Evolutionary conservation across 1,284 basidiomycete species (phyloP).

Genomic region (Ganoderma lucidum): DNA sequence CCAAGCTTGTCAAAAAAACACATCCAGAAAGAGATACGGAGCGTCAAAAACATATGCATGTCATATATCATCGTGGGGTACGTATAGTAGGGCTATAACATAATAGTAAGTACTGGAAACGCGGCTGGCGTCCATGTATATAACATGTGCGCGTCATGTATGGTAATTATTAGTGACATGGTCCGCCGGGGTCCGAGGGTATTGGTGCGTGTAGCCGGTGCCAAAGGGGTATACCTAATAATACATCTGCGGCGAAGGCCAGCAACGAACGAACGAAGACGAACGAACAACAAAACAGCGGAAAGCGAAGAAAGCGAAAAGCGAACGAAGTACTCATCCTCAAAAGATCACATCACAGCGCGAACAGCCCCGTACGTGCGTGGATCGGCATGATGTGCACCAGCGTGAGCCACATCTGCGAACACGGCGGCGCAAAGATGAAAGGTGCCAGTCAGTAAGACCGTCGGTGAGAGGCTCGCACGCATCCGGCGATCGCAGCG

Average conservation of each 20-base stretch:
- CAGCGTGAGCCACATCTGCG: conserved; percentile 18
- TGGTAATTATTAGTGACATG: no score
- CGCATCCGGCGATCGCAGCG: no score
- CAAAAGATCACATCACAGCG: conserved; percentile 2
- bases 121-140: neutral
- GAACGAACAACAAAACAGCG: neutral
- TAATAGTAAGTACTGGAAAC: neutral
- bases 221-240: neutral
- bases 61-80: neutral
- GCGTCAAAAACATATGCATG: neutral
- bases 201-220: neutral
- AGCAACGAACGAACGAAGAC: neutral
- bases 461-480: no score
- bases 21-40: neutral
- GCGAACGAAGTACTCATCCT: neutral
- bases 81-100: neutral
- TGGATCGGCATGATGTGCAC: conserved; percentile 16
- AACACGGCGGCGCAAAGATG: neutral
- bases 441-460: neutral
- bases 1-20: no score
- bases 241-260: neutral
- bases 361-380: conserved; percentile 8
- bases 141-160: neutral
- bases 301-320: neutral
- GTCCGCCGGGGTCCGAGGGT: neutral